A percentile compares a stretch with the other conserved stretches of the same genome.
These are phyloP conservation scores for Hebeloma cylindrosporum DNA, from an alignment of 768 basidiomycete species.

Conservation along the genomic window DNA sequence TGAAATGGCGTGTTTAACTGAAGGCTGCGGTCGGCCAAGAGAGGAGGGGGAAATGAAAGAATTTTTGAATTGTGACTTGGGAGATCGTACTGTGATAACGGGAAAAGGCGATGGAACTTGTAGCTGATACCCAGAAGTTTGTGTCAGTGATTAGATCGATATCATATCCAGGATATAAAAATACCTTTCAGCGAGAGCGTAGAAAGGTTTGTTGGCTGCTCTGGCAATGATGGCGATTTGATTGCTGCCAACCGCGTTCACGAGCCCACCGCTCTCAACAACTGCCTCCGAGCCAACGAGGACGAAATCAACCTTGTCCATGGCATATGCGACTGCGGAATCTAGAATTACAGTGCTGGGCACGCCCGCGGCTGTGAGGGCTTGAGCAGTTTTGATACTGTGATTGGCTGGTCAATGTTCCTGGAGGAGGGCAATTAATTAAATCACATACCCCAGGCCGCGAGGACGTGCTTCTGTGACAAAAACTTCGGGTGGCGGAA, in stretches of 20 bases:
- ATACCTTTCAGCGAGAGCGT: constrained; percentile 90
- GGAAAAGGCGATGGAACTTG: constrained; percentile 97
- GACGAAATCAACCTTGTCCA: constrained; percentile 94
- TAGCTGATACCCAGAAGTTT: constrained; percentile 56
- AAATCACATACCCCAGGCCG: constrained; percentile 71
- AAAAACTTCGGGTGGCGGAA: constrained; percentile 57
- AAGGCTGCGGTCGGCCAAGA: constrained; percentile 25
- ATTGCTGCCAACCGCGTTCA: constrained; percentile 93
- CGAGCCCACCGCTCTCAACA: constrained; percentile 91
- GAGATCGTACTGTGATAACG: constrained; percentile 86
- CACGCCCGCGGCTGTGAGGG: constrained; percentile 84
- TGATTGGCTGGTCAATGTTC: constrained; percentile 19
- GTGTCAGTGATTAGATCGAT: constrained; percentile 24
- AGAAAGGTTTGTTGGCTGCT: constrained; percentile 93
- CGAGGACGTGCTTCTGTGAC: constrained; percentile 95
- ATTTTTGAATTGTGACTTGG: constrained; percentile 78
- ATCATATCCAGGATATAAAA: constrained; percentile 21
- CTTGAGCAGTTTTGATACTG: constrained; percentile 90
- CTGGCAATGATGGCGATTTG: constrained; percentile 97
- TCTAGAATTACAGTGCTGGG: constrained; percentile 95
- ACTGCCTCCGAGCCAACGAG: constrained; percentile 98
- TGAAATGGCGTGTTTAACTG: constrained; percentile 22
- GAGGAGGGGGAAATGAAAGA: constrained; percentile 62
- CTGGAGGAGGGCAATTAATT: constrained; percentile 14
- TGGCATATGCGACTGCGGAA: constrained; percentile 94